phyloP scores from a whole-genome alignment of 2,329 filamentous ascomycete species.

The Blumeria hordei region DNA sequence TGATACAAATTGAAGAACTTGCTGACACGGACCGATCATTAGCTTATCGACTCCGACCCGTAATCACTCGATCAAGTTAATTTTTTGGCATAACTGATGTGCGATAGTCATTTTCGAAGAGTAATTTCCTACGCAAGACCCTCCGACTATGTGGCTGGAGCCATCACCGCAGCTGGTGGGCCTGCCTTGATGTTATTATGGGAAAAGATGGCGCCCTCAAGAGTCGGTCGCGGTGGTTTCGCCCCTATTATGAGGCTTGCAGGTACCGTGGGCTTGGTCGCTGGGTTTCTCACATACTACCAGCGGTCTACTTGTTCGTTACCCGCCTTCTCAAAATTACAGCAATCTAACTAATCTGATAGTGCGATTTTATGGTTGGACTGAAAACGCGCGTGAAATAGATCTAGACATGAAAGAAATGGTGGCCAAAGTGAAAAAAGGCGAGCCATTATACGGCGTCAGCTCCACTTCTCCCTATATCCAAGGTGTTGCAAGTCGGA shows the following conservation, averaged over 20 bases:
- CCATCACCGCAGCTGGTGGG: conserved; percentile 41
- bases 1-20: neutral
- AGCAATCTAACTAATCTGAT: neutral
- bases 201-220: conserved; percentile 68
- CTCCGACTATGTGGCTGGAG: conserved; percentile 57
- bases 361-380: conserved; percentile 93
- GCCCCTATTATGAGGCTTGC: conserved; percentile 60
- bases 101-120: conserved; percentile 60
- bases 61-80: conserved; percentile 24
- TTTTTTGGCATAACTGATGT: conserved; percentile 6
- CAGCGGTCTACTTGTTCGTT: conserved; percentile 59
- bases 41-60: conserved; percentile 99
- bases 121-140: conserved; percentile 69
- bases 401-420: conserved; percentile 97
- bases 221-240: conserved; percentile 63
- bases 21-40: conserved; percentile 15
- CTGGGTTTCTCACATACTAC: conserved; percentile 70
- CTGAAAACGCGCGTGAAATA: conserved; percentile 74
- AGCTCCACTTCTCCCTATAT: conserved; percentile 61
- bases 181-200: conserved; percentile 53
- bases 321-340: neutral
- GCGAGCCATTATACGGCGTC: conserved; percentile 70
- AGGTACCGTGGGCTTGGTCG: conserved; percentile 45
- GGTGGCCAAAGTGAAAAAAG: conserved; percentile 85
- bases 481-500: conserved; percentile 77